Base-by-base conservation (phyloP, 176 grass and related monocot genomes). In the Hsuehochloa calcarea region DNA sequence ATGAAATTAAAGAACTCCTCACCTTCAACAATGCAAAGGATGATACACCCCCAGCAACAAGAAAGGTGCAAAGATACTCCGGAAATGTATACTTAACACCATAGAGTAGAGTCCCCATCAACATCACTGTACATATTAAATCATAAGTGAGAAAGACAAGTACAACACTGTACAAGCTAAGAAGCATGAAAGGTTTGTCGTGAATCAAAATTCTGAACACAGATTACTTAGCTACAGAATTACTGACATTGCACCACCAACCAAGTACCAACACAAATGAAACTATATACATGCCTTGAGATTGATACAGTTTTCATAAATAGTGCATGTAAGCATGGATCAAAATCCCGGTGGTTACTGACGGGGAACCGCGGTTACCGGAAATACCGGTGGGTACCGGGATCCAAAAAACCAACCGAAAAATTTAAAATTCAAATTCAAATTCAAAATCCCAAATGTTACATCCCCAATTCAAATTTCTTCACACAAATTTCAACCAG, bases 81-180 rank as follows among this genome's bases (percentile, higher is more conserved):
- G 91, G 96, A 81, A 95, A 76, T 78, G 91, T 95, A 68, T 98
- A 98, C 77, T 93, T 98, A 40, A 98, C 93, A 91, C 93, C 93
- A 81, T 98, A 95, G 22, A 98, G 80, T 62, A 98, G 45, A 80
- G 93, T 90, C 9, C 96, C 96, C 96, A 98, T 90, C 80, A 98
- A n/a, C 96, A 98, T 98, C 51, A 98, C 96, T 98, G 87, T 46
- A 72, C 3, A 84, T 46, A 68, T 26, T 20, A 27, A 82, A 72
- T 27, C 75, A 77, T 20, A 3, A 49, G 70, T 90, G 17, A 85
- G 70, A 49, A 69, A 61, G 46, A 27, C 0, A 51, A 67, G 20
- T 3, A 43, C n/a, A 70, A 26, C 6, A 10, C 0, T 17, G 10
- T 52, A 41, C 44, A 64, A 43, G 50, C 23, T 56, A 41, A 25